Conservation (phyloP, 2,329 filamentous ascomycete genomes). For the Bipolaris victoriae region DNA sequence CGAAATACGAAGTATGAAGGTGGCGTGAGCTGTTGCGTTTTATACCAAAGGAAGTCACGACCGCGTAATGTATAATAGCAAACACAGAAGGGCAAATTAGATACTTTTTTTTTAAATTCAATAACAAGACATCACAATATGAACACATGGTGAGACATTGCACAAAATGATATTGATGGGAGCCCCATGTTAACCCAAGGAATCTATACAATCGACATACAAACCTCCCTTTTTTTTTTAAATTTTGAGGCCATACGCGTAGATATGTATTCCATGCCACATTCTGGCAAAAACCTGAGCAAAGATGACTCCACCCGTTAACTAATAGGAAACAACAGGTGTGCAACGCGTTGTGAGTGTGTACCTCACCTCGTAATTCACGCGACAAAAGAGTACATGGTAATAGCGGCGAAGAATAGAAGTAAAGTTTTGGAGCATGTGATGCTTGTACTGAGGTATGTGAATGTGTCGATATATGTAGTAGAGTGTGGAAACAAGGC, state of each 20-base stretch:
- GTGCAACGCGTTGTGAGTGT: background rate
- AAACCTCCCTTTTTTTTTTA: slow-evolving; percentile 1
- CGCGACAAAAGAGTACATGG: background rate
- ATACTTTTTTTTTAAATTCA: background rate
- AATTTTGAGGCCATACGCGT: background rate
- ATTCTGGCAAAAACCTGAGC: background rate
- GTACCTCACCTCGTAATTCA: background rate
- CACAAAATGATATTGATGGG: slow-evolving; percentile 5
- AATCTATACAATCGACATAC: slow-evolving; percentile 8
- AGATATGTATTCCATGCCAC: background rate
- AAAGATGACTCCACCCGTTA: background rate
- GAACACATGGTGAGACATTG: background rate
- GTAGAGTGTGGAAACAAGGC: background rate
- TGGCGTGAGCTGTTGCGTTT: background rate
- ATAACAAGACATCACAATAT: background rate
- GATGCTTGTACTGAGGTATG: slow-evolving; percentile 4
- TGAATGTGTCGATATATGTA: slow-evolving; percentile 4
- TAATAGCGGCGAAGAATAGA: background rate
- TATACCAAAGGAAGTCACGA: background rate
- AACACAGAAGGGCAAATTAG: background rate
- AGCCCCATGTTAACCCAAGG: background rate
- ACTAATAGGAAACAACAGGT: slow-evolving; percentile 1
- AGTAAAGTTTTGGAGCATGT: background rate
- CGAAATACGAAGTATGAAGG: background rate
- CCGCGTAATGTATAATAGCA: background rate